A percentile compares a stretch with the other conserved stretches of the same genome.
phyloP scores from a whole-genome alignment of 257 asterid genomes.

The Przewalskia tangutica region DNA sequence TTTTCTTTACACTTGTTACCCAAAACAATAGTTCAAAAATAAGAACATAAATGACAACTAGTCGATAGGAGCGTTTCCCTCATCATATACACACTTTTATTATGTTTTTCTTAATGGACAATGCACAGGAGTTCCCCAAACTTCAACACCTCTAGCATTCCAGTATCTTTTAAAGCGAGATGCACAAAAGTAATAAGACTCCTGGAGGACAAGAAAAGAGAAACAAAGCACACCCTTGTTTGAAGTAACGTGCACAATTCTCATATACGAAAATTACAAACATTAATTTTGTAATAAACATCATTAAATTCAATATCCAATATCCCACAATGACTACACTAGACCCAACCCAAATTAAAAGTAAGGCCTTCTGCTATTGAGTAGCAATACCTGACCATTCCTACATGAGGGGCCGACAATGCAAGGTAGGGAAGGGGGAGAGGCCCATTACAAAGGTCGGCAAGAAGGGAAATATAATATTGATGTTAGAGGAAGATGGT shows the following conservation, averaged over 20 bases:
- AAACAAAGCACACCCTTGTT: neutral
- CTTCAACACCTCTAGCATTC: neutral
- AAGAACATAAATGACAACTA: neutral
- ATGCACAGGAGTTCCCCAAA: neutral
- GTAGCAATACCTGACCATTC: neutral
- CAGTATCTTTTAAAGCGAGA: neutral
- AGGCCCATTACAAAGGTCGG: neutral
- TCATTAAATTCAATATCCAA: neutral
- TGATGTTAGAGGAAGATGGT: neutral
- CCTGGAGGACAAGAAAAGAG: neutral
- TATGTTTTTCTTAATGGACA: neutral
- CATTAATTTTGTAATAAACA: neutral
- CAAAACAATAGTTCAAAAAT: neutral
- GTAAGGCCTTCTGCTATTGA: neutral
- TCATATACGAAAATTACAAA: neutral
- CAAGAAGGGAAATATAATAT: neutral
- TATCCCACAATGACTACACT: neutral
- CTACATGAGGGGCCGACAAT: neutral
- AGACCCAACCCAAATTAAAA: neutral
- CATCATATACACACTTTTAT: neutral
- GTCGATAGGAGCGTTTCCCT: neutral
- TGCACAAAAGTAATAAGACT: neutral
- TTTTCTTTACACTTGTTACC: neutral
- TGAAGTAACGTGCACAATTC: neutral
- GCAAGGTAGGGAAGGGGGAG: neutral